These are phyloP conservation scores for Fusarium denticulatum DNA, from an alignment of 2,329 filamentous ascomycete genomes.

Conservation along the genomic window DNA sequence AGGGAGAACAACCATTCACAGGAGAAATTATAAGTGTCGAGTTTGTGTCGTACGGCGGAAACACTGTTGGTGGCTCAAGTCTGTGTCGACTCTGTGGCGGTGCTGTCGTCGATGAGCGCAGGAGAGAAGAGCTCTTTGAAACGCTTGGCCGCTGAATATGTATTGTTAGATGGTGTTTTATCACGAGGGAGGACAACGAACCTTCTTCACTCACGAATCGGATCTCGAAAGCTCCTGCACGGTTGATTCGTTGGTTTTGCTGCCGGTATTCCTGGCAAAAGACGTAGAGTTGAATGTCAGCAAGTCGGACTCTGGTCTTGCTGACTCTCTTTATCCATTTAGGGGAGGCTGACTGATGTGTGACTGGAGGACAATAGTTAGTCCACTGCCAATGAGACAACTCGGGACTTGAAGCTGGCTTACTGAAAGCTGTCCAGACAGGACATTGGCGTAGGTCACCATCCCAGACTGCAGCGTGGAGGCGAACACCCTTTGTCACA, in stretches of 20 bases:
- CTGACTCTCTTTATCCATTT: constrained; percentile 63
- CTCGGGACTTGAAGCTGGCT: constrained; percentile 22
- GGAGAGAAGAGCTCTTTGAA: constrained; percentile 56
- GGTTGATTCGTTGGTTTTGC: constrained; percentile 61
- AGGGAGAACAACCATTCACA: background rate
- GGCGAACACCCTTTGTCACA: constrained; percentile 59
- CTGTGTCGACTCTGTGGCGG: constrained; percentile 24
- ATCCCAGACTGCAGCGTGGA: constrained; percentile 66
- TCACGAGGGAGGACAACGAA: constrained; percentile 28
- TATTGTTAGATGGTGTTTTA: constrained; percentile 11
- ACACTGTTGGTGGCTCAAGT: background rate
- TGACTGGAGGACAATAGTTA: constrained; percentile 53
- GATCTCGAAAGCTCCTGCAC: constrained; percentile 61
- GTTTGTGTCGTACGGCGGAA: background rate
- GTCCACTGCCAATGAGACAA: background rate
- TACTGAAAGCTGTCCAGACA: constrained; percentile 73
- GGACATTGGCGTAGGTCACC: constrained; percentile 65
- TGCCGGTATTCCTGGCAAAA: constrained; percentile 67
- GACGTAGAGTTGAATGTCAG: constrained; percentile 66
- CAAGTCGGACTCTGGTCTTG: constrained; percentile 60
- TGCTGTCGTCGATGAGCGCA: constrained; percentile 24
- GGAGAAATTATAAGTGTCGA: background rate
- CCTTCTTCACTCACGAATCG: constrained; percentile 57
- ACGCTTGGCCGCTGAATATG: constrained; percentile 37
- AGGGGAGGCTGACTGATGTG: constrained; percentile 58